Evolutionary conservation across 345 rosid genomes (phyloP).

Genomic region (Geranium rotundifolium): DNA sequence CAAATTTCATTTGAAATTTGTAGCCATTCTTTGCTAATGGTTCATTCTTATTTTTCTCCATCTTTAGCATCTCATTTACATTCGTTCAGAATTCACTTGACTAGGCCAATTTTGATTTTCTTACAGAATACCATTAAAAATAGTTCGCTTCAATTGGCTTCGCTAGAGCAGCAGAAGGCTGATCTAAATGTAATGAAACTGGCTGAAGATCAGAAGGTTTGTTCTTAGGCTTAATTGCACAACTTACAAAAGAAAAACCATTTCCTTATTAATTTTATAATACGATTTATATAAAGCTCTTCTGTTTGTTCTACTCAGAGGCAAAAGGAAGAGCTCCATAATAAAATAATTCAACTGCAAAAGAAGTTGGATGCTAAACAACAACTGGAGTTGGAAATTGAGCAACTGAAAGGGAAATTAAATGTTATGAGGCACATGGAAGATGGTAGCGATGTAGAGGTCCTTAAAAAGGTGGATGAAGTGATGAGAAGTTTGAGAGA

Average conservation of each 20-base stretch:
- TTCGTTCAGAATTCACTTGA: too few species aligned
- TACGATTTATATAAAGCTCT: not conserved
- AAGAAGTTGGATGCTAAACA: too few species aligned
- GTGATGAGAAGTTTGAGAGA: not conserved
- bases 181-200: not conserved
- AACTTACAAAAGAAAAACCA: not conserved
- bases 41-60: too few species aligned
- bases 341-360: too few species aligned
- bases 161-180: not conserved
- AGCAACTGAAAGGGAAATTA: not conserved
- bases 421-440: not conserved
- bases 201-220: not conserved
- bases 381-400: not conserved
- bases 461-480: not conserved
- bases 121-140: not conserved
- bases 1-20: too few species aligned
- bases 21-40: too few species aligned
- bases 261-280: not conserved
- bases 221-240: not conserved
- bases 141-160: not conserved
- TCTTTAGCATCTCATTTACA: too few species aligned
- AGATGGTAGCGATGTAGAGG: not conserved
- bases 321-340: not conserved
- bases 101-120: too few species aligned
- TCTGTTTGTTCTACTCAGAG: not conserved